phyloP scores from a whole-genome alignment of 352 stramenopile genomes.

The Phytophthora citricola region DNA sequence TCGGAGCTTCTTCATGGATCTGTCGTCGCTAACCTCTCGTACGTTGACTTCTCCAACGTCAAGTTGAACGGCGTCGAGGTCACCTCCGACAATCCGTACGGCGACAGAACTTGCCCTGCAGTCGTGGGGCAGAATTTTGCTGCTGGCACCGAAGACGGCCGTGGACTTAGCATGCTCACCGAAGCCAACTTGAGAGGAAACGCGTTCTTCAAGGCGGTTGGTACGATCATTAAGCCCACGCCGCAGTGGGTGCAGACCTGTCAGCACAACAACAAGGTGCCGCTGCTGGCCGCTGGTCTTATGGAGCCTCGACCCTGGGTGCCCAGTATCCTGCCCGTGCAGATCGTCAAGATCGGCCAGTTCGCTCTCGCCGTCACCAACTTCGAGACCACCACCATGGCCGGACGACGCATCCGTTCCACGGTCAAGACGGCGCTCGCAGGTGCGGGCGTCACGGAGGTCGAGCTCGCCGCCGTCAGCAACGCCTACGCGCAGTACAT shows the following conservation, averaged over 20 bases:
- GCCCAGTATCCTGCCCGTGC: conserved; percentile 56
- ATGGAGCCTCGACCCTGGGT: conserved; percentile 50
- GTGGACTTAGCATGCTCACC: conserved; percentile 35
- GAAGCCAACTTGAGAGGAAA: conserved; percentile 48
- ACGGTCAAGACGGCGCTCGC: conserved; percentile 16
- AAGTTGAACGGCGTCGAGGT: conserved; percentile 30
- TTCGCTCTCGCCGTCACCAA: conserved; percentile 53
- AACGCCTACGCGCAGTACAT: conserved; percentile 1
- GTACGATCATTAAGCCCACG: conserved; percentile 34
- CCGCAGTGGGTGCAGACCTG: conserved; percentile 52
- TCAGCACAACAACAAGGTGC: conserved; percentile 48
- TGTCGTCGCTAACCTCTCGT: conserved; percentile 42
- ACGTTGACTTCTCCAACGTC: conserved; percentile 58
- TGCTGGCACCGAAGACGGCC: conserved; percentile 58
- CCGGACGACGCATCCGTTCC: conserved; percentile 49
- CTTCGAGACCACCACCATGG: conserved; percentile 72
- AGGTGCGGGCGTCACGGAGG: neutral
- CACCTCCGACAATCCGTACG: conserved; percentile 35
- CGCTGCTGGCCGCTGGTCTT: conserved; percentile 43
- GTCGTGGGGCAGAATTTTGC: conserved; percentile 60
- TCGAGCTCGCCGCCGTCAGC: neutral
- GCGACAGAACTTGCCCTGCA: conserved; percentile 48
- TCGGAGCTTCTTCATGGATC: conserved; percentile 40
- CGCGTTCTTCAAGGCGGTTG: conserved; percentile 30
- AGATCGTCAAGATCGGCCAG: conserved; percentile 44